Base-by-base conservation (phyloP, 495 filamentous ascomycete species). In the Jackrogersella multiformis region DNA sequence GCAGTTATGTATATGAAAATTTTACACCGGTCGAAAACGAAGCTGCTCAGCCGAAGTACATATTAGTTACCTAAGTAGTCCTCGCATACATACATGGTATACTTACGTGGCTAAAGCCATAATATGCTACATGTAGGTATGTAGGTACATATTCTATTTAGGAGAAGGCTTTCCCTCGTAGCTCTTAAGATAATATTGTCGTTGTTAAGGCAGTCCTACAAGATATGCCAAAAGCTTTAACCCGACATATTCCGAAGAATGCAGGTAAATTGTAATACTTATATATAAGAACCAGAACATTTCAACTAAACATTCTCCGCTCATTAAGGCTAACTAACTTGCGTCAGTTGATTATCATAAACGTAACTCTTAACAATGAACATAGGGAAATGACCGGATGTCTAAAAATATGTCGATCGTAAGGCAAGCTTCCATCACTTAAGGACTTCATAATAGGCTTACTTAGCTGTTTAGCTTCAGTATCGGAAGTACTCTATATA, bases 21-120 rank as follows among this genome's bases (percentile, higher is more conserved):
- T 67, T 51, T 34, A 52, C 56, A 44, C 42, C 57, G 52, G 64
- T 44, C 26, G 12, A 53, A 60, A 30, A 44, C 26, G 9, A 44
- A 42, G 13, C 38, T 30, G 15, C 13, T 7, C 39, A 8, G 2
- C 20, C 18, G 10, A 34, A 35, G n/a, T 18, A 53, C 15, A 13
- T 35, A 36, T 5, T 23, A 51, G 2, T 26, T 38, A 38, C n/a
- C 35, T 38, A 9, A 5, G 2, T 38, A 49, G 24, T 34, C 28
- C 24, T n/a, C 34, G n/a, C 21, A 52, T 26, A 39, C n/a, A n/a
- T n/a, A n/a, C n/a, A n/a, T n/a, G n/a, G n/a, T n/a, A n/a, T n/a
- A n/a, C n/a, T n/a, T n/a, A n/a, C n/a, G n/a, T n/a, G n/a, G n/a
- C 35, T 56, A n/a, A 56, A 56, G 52, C 21, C 34, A 38, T 16